phyloP scores from a whole-genome alignment of 306 rosid species.

The Notholithocarpus densiflorus region DNA sequence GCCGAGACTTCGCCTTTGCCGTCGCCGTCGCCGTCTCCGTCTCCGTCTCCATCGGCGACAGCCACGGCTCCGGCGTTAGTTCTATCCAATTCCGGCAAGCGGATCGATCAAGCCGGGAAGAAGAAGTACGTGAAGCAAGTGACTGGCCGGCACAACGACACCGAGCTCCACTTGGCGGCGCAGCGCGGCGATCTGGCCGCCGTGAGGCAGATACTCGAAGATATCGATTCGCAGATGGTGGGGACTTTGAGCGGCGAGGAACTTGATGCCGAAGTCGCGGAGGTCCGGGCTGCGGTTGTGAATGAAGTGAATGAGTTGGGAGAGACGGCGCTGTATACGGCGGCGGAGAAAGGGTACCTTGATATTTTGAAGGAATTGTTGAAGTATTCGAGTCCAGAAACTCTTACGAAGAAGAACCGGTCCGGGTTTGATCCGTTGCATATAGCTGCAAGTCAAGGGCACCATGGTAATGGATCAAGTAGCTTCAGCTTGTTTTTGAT shows the following conservation, averaged over 20 bases:
- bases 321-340: conserved; percentile 81
- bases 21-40: conserved; percentile 47
- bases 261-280: conserved; percentile 75
- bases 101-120: conserved; percentile 93
- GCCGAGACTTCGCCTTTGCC: conserved; percentile 62
- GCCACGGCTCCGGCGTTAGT: conserved; percentile 88
- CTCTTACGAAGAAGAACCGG: conserved; percentile 63
- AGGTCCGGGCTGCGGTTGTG: conserved; percentile 73
- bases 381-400: conserved; percentile 57
- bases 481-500: background rate
- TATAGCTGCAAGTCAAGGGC: conserved; percentile 87
- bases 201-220: conserved; percentile 75
- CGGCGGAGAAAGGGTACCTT: conserved; percentile 83
- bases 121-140: conserved; percentile 99
- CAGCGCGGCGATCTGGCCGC: conserved; percentile 90
- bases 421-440: conserved; percentile 82
- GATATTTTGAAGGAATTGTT: conserved; percentile 83
- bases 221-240: conserved; percentile 72
- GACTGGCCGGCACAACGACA: conserved; percentile 94
- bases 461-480: conserved; percentile 52
- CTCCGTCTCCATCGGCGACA: conserved; percentile 68
- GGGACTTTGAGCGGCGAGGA: conserved; percentile 60
- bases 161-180: conserved; percentile 95
- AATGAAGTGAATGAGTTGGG: conserved; percentile 91
- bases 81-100: conserved; percentile 86